Percentiles rank a stretch among this genome's conserved stretches.
Evolutionary conservation across 352 stramenopile genomes (phyloP).

Genomic region (Phytophthora lateralis): DNA sequence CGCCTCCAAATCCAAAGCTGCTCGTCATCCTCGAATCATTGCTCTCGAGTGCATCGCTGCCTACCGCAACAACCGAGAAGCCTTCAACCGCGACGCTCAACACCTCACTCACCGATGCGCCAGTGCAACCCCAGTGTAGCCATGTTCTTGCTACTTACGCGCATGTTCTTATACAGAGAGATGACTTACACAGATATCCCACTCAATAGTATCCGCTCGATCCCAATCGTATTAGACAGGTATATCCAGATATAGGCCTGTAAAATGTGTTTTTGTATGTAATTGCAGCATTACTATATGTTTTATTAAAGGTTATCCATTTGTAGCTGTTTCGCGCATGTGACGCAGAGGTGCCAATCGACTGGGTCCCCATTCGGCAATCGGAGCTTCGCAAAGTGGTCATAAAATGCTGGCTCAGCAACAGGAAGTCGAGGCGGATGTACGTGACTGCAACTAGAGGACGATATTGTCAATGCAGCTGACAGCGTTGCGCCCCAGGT

Average conservation of each 20-base stretch:
- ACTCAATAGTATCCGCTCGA: too few species aligned
- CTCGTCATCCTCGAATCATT: slow-evolving; percentile 57
- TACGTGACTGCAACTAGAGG: slow-evolving; percentile 35
- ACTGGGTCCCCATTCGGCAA: slow-evolving; percentile 12
- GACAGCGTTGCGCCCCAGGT: slow-evolving; percentile 71
- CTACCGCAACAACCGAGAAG: slow-evolving; percentile 41
- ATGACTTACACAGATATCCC: background rate
- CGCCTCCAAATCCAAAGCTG: slow-evolving; percentile 24
- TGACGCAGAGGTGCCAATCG: slow-evolving; percentile 17
- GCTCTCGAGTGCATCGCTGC: slow-evolving; percentile 56
- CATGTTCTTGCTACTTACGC: too few species aligned
- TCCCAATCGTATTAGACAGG: too few species aligned
- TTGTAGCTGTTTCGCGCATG: background rate
- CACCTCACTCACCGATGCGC: slow-evolving; percentile 42
- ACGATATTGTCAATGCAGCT: background rate
- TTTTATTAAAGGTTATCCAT: too few species aligned
- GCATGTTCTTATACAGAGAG: slow-evolving; percentile 21
- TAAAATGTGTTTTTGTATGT: too few species aligned
- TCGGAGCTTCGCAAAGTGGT: background rate
- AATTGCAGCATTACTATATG: too few species aligned
- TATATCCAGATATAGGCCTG: too few species aligned
- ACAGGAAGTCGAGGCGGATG: slow-evolving; percentile 84
- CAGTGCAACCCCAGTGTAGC: slow-evolving; percentile 5
- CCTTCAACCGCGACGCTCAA: slow-evolving; percentile 41
- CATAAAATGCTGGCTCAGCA: slow-evolving; percentile 73